A percentile compares a stretch with the other conserved stretches of the same genome.
Conservation (phyloP, 257 asterid species). For the Thymus quinquecostatus region DNA sequence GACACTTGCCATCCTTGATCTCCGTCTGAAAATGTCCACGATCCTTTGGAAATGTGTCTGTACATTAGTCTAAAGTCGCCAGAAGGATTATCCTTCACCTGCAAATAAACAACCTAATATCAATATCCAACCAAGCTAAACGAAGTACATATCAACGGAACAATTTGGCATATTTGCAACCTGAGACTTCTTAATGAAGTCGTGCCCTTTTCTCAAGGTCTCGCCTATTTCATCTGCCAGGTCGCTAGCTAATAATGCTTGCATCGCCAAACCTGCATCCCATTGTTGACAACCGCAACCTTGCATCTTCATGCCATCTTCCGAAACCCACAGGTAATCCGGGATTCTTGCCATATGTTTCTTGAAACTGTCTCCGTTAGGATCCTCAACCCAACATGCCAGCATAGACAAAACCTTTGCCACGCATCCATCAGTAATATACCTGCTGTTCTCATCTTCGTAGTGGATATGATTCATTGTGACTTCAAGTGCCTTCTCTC, state of each 20-base stretch:
- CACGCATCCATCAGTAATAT: conserved; percentile 73
- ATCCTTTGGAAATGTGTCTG: conserved; percentile 88
- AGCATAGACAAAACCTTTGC: conserved; percentile 73
- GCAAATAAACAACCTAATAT: not conserved
- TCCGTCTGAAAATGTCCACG: conserved; percentile 95
- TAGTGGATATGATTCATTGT: conserved; percentile 76
- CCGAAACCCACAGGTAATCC: conserved; percentile 76
- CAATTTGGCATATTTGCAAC: conserved; percentile 32
- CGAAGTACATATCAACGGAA: not conserved
- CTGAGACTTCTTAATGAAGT: conserved; percentile 78
- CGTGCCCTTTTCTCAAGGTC: conserved; percentile 69
- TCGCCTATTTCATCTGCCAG: conserved; percentile 63
- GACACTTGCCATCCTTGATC: conserved; percentile 99
- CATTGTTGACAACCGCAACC: conserved; percentile 88
- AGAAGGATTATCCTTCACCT: conserved; percentile 83
- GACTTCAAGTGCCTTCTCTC: conserved; percentile 63
- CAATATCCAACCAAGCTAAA: not conserved
- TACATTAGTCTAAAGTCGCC: conserved; percentile 81
- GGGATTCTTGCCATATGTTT: conserved; percentile 77
- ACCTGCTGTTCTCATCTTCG: conserved; percentile 75
- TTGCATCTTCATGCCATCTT: conserved; percentile 93
- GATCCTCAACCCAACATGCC: conserved; percentile 87
- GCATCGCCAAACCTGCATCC: conserved; percentile 86
- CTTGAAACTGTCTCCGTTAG: conserved; percentile 73
- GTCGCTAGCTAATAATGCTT: conserved; percentile 73